Conservation (phyloP, 2,329 filamentous ascomycete species). For the Aspergillus quadrilineatus region DNA sequence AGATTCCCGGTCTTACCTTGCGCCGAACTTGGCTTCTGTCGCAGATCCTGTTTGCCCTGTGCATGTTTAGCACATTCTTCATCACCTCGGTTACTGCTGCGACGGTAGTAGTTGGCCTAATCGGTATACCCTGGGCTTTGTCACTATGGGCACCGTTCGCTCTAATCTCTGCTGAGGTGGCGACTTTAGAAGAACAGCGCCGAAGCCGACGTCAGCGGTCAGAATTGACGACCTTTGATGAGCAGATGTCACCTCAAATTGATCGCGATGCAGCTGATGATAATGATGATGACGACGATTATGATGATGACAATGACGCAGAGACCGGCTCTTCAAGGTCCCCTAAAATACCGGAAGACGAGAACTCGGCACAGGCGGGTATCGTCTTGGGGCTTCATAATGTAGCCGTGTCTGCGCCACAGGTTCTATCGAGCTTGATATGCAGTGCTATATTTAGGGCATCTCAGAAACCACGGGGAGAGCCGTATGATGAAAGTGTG, state of each 20-base stretch:
- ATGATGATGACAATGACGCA: conserved; percentile 19
- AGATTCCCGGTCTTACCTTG: conserved; percentile 80
- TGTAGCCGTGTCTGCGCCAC: conserved; percentile 86
- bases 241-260: conserved; percentile 6
- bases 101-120: conserved; percentile 73
- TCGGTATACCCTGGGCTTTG: conserved; percentile 89
- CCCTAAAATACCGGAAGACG: conserved; percentile 36
- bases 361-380: conserved; percentile 73
- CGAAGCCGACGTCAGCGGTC: conserved; percentile 48
- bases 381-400: conserved; percentile 95
- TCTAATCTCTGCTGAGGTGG: conserved; percentile 90
- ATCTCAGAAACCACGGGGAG: conserved; percentile 82
- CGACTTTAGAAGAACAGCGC: conserved; percentile 70
- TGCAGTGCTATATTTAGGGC: conserved; percentile 81
- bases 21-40: conserved; percentile 84
- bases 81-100: conserved; percentile 70
- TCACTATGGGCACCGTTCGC: conserved; percentile 95
- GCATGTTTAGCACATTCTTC: conserved; percentile 81
- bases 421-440: conserved; percentile 83
- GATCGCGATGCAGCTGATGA: neutral
- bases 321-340: conserved; percentile 28
- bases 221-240: conserved; percentile 29
- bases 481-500: conserved; percentile 81
- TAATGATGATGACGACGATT: neutral
- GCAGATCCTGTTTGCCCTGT: conserved; percentile 75